Base-by-base conservation (phyloP, 495 filamentous ascomycete genomes). In the Penicillium canariense region DNA sequence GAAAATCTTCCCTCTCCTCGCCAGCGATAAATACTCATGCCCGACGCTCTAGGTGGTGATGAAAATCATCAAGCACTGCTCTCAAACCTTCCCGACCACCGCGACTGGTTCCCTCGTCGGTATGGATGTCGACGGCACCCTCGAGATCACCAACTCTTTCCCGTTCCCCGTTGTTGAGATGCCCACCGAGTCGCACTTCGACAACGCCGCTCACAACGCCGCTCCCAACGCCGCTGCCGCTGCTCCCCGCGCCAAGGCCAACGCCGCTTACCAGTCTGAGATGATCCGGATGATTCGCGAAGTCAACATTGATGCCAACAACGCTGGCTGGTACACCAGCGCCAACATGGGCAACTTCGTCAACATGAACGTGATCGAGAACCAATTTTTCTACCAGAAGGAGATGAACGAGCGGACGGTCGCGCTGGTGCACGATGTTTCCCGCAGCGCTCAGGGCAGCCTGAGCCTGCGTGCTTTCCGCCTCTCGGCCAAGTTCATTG, bases 271-370 rank as follows among this genome's bases (percentile, higher is more conserved):
- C 72, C 92, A 96, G 76, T 88, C 86, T 55, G 95, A 98, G 74
- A 97, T 97, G 94, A 91, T 98, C 69, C 87, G 89, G 59, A 92
- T 91, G 71, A 79, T 98, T 32, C 84, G 91, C 66, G 95, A 97
- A 72, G 95, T 98, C 61, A 98, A 98, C 68, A 89, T 97, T 50
- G 94, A 98, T 71, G 94, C 94, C 56, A 96, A 97, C 77, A 96
- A 90, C 62, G 91, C 95, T 50, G 94, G 94, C 53, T 98, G 93
- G 93, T 98, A 98, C 74, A 96, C 90, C 50, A 97, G 91, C 73
- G 91, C 93, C 54, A 96, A 91, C 74, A 94, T 98, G 85, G 95
- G 94, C 67, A 97, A 97, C 80, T 98, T 97, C 55, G 82, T 97
- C 76, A 96, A 89, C 77, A 71, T 86, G 62, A 90, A 88, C 77